A percentile compares a stretch with the other conserved stretches of the same genome.
phyloP scores from a whole-genome alignment of 1,284 basidiomycete species.

The Rhodotorula sp. region DNA sequence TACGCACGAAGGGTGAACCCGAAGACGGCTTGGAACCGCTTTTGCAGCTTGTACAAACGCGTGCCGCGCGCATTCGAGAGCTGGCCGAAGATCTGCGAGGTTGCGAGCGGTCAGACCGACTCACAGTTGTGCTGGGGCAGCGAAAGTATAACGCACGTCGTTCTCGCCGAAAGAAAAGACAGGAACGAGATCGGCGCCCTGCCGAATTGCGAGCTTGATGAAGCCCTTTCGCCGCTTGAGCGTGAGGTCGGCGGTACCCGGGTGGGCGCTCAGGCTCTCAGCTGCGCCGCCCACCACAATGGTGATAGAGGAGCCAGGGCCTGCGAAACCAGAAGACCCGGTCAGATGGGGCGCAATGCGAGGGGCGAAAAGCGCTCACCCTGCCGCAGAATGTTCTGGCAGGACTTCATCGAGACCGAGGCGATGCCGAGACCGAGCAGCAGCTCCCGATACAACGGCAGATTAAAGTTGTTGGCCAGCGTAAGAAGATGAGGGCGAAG shows the following conservation, averaged over 20 bases:
- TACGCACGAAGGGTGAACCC: slow-evolving; percentile 94
- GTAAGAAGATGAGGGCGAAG: slow-evolving; percentile 92
- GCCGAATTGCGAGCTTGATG: slow-evolving; percentile 92
- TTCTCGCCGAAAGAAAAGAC: slow-evolving; percentile 98
- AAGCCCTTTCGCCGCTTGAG: slow-evolving; percentile 69
- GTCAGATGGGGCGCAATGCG: not conserved
- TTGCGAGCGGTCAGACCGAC: not conserved
- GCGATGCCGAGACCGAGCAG: slow-evolving; percentile 76
- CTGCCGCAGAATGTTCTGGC: slow-evolving; percentile 78
- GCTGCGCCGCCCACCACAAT: slow-evolving; percentile 97
- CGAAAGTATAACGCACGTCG: slow-evolving; percentile 84
- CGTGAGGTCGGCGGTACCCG: slow-evolving; percentile 92
- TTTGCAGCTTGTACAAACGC: slow-evolving; percentile 80
- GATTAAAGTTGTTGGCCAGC: slow-evolving; percentile 72
- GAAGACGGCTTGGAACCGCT: slow-evolving; percentile 84
- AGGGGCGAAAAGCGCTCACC: slow-evolving; percentile 54
- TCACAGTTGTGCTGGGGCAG: too few relatives aligned
- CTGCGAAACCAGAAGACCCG: slow-evolving; percentile 28
- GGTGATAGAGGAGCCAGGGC: slow-evolving; percentile 67
- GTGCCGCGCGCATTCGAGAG: slow-evolving; percentile 93
- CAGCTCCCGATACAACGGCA: slow-evolving; percentile 87
- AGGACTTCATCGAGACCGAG: slow-evolving; percentile 86
- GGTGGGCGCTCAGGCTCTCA: slow-evolving; percentile 88
- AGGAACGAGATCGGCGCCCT: slow-evolving; percentile 92
- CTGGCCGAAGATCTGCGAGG: slow-evolving; percentile 81